Conservation (phyloP, 129 eudicot species). For the Pseudognaphalium luteoalbum region DNA sequence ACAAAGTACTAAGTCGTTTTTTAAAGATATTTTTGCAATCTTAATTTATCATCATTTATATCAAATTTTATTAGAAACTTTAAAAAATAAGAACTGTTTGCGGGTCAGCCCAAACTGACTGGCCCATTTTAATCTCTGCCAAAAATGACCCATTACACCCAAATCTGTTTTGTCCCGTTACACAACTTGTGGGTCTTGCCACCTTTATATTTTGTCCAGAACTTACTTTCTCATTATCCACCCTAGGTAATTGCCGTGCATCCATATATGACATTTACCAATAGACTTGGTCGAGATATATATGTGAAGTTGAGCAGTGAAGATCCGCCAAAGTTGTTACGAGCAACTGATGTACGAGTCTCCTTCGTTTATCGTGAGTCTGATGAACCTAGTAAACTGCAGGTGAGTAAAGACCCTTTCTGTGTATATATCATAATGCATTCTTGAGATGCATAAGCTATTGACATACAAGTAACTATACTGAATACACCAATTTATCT, state of each 20-base stretch:
- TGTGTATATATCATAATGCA: not conserved
- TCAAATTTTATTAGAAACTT: not conserved
- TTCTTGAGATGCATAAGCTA: not conserved
- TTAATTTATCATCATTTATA: not conserved
- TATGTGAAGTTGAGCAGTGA: constrained; percentile 70
- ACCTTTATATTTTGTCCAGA: not conserved
- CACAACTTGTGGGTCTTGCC: not conserved
- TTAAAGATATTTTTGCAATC: not conserved
- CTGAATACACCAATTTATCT: not conserved
- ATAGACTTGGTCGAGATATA: constrained; percentile 83
- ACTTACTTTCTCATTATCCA: constrained; percentile 24
- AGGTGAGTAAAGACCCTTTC: constrained; percentile 42
- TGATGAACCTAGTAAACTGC: constrained; percentile 60
- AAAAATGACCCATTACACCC: not conserved
- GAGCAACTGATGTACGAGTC: constrained; percentile 73
- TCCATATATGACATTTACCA: constrained; percentile 87
- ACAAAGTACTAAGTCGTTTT: not conserved
- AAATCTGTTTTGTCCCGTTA: not conserved
- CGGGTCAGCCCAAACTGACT: not conserved
- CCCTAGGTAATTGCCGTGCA: constrained; percentile 73
- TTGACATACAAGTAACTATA: constrained; percentile 3
- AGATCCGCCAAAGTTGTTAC: constrained; percentile 74
- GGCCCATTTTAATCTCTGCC: not conserved
- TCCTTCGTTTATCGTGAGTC: constrained; percentile 68
- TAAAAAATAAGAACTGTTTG: not conserved